Evolutionary conservation across 345 rosid species (phyloP), one percentile per base, ranked within the genome.

Genomic region (Ceriops zippeliana): DNA sequence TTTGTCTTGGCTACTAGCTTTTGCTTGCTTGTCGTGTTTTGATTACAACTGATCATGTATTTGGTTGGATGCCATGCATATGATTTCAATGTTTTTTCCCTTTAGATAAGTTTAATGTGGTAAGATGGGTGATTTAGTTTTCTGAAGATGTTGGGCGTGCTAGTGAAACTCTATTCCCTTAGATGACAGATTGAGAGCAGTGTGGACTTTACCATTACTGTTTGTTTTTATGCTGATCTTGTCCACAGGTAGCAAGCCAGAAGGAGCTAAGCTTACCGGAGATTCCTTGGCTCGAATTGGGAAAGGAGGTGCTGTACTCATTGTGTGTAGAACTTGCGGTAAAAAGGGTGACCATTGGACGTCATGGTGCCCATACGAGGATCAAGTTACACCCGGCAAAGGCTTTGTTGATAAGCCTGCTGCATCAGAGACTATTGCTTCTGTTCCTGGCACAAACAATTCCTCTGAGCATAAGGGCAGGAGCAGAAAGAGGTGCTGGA

Each of bases 291-390:
- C 95, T 28, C 90, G 83, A 73, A 74, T 93, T 13, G 86, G 84
- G 61, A 85, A 86, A 76, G 86, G 77, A 3, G 97, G 93, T 69
- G 95, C 88, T 21, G 92, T 86, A 59, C 97, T 91, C 72, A 91
- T 88, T 96, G 82, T 91, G 27, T 95, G 96, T 64, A 85, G 93
- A 76, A 87, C 81, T 64, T 95, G 97, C 72, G 91, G 90, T 70
- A 88, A 91, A 86, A 90, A 88, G 78, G 96, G 93, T 65, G 96
- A 91, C 62, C 98, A 91, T 81, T 91, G 98, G 98, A 91, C 96
- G 3, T 83, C 93, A 9, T 81, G 88, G 69, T 89, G 97, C 58
- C 96, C 96, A 4, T 91, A 88, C 84, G 89, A 88, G 88, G 97
- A 93, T 79, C 92, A 90, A 19, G 92, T 91, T 60, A 71, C 73